Conservation (phyloP, 2,329 filamentous ascomycete genomes). For the Fusarium luffae region DNA sequence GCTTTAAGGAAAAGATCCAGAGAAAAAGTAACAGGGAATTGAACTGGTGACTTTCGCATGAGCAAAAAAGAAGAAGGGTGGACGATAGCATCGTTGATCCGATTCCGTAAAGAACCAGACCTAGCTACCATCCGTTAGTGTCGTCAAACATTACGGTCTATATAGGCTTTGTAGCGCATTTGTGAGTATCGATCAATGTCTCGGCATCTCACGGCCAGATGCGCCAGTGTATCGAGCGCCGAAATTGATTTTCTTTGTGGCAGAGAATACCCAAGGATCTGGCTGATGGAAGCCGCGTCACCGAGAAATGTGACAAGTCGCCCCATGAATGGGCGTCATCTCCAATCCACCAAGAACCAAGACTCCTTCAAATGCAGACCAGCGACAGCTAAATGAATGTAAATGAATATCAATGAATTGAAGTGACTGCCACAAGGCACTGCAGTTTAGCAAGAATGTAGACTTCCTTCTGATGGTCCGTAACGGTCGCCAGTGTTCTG, state of each 20-base stretch:
- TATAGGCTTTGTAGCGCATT: not conserved
- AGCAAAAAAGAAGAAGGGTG: constrained; percentile 3
- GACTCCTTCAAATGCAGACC: not conserved
- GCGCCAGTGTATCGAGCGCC: not conserved
- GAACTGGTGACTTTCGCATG: not conserved
- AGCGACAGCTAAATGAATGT: not conserved
- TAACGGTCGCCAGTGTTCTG: not conserved
- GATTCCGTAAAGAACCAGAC: constrained; percentile 15
- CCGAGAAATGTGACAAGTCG: not conserved
- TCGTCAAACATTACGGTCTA: not conserved
- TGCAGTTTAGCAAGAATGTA: not conserved
- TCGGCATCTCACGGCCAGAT: too few relatives aligned
- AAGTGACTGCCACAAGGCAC: not conserved
- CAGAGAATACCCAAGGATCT: not conserved
- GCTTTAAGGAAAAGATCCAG: not conserved
- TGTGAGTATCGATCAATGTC: not conserved
- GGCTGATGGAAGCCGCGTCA: not conserved
- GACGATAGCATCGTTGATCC: constrained; percentile 27
- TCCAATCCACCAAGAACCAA: not conserved
- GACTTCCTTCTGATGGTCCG: not conserved
- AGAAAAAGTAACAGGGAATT: not conserved
- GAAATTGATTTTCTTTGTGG: not conserved
- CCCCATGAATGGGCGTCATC: not conserved
- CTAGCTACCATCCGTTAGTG: constrained; percentile 17
- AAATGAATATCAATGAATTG: not conserved